Base-by-base conservation (phyloP, 176 grass and related monocot genomes). In the Saccharum spontaneum region DNA sequence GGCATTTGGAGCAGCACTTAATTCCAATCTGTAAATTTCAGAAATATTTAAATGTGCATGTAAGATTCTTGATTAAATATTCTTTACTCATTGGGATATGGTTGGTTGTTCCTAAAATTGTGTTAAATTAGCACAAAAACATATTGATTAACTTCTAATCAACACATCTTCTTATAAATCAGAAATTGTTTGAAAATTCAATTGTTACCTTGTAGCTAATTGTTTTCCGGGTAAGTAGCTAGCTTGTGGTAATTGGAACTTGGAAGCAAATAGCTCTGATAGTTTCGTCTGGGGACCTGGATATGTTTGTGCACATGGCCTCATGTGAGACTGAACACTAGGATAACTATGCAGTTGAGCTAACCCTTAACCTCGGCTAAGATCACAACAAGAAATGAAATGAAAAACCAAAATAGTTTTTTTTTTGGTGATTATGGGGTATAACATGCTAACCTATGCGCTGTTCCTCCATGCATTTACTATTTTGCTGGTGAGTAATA, bases 341-440 rank as follows among this genome's bases (percentile, higher is more conserved):
- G 60, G 72, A 79, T 78, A 72, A 79, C 30, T 13, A 17, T 48
- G 74, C 22, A 22, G 6, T 76, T 69, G n/a, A 69, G n/a, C 37
- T 76, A 76, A 38, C 45, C 34, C 24, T 18, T 67, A 41, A 82
- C 37, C 26, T 68, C 14, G 30, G 41, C 20, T 22, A 75, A 28
- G 67, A 82, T 24, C 12, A 59, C 48, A 71, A 17, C 12, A 18
- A 7, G 31, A 82, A 20, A 72, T 59, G 66, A 71, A n/a, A 38
- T 15, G 7, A 41, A 40, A 87, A 87, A 65, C 45, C 2, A 67
- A 67, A 82, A 37, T 82, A 69, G n/a, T n/a, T 85, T 24, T 84
- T n/a, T n/a, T 5, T 84, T 5, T 30, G 17, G 37, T 87, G n/a
- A 31, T 65, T 31, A 74, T 30, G 14, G 5, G n/a, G 37, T 46